These are phyloP conservation scores for Lizanozyma gosingica DNA, from an alignment of 1,139 yeast species.

Conservation along the genomic window DNA sequence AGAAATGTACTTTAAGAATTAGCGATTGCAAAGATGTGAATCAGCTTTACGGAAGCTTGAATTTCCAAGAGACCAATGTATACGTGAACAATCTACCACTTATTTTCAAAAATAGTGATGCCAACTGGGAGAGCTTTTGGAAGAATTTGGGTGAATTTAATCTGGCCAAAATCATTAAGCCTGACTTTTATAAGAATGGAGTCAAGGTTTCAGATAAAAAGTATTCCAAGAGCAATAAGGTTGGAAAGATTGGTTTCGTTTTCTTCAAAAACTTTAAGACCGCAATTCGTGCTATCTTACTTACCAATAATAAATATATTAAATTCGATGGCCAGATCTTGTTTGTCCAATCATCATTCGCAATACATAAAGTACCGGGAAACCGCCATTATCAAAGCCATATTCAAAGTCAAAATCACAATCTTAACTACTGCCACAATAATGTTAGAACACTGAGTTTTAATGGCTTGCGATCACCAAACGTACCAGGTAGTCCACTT, in stretches of 20 bases:
- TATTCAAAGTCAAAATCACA: too few relatives aligned
- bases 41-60: conserved; percentile 3
- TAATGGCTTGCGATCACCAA: too few relatives aligned
- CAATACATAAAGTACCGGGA: conserved; percentile 24
- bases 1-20: not conserved
- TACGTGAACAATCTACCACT: conserved; percentile 9
- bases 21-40: too few relatives aligned
- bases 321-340: conserved; percentile 15
- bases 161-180: conserved; percentile 10
- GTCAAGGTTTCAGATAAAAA: conserved; percentile 3
- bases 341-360: conserved; percentile 32
- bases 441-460: too few relatives aligned
- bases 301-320: conserved; percentile 26
- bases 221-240: not conserved
- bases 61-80: conserved; percentile 10
- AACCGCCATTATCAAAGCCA: conserved; percentile 3
- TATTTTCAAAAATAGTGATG: conserved; percentile 7
- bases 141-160: conserved; percentile 8
- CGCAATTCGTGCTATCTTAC: conserved; percentile 31
- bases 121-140: conserved; percentile 8
- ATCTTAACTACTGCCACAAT: too few relatives aligned
- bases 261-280: conserved; percentile 28
- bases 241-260: conserved; percentile 36
- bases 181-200: conserved; percentile 6
- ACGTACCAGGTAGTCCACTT: too few relatives aligned